Conservation (phyloP, 805 yeast genomes). For the Candida berthetii region DNA sequence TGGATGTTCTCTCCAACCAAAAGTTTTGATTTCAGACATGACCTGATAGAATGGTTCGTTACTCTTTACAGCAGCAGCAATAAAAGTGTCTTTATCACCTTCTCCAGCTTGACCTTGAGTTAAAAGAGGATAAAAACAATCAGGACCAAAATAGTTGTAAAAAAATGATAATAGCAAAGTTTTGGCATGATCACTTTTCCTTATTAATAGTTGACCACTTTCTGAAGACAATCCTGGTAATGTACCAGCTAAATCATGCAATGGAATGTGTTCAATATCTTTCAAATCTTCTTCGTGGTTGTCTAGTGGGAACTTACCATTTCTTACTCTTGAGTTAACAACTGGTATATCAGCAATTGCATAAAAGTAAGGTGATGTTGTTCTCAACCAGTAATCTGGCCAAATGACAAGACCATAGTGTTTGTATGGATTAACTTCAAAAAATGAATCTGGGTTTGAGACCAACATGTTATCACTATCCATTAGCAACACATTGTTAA, state of each 20-base stretch:
- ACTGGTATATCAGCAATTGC: slow-evolving; percentile 39
- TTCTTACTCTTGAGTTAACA: slow-evolving; percentile 25
- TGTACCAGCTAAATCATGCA: slow-evolving; percentile 59
- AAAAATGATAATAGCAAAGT: slow-evolving; percentile 55
- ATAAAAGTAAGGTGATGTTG: slow-evolving; percentile 53
- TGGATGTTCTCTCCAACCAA: slow-evolving; percentile 27
- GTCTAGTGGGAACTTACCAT: slow-evolving; percentile 17
- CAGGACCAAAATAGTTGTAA: slow-evolving; percentile 63
- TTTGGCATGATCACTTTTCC: slow-evolving; percentile 51
- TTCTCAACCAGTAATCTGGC: slow-evolving; percentile 65
- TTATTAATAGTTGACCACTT: slow-evolving; percentile 62
- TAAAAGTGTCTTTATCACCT: slow-evolving; percentile 76
- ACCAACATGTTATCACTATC: slow-evolving; percentile 74
- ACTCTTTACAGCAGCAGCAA: slow-evolving; percentile 57
- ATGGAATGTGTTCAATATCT: slow-evolving; percentile 26
- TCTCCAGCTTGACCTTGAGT: slow-evolving; percentile 74
- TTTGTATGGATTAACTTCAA: slow-evolving; percentile 33
- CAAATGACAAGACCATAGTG: slow-evolving; percentile 42
- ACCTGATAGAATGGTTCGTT: slow-evolving; percentile 48
- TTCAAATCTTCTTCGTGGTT: slow-evolving; percentile 16
- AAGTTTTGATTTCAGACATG: slow-evolving; percentile 24
- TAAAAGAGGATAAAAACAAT: slow-evolving; percentile 58
- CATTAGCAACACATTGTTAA: slow-evolving; percentile 63
- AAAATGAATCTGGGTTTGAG: slow-evolving; percentile 44
- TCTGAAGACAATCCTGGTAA: slow-evolving; percentile 65